Percentiles rank a stretch among this genome's conserved stretches.
phyloP scores from a whole-genome alignment of 257 asterid genomes.

The Solanum medicagineum region DNA sequence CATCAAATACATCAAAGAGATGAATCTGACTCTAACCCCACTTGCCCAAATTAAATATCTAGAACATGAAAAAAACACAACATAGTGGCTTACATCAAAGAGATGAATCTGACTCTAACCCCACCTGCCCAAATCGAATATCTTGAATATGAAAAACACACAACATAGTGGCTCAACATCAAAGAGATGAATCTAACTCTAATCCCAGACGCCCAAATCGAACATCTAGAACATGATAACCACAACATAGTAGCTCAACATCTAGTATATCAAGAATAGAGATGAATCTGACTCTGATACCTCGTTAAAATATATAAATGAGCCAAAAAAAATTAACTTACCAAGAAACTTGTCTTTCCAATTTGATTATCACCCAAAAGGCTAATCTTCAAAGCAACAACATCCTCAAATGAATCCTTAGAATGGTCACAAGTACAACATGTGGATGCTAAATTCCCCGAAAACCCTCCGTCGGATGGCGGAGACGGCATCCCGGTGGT shows the following conservation, averaged over 20 bases:
- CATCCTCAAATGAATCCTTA: slow-evolving; percentile 37
- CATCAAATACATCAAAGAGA: background rate
- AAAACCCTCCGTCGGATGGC: background rate
- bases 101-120: background rate
- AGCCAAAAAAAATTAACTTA: background rate
- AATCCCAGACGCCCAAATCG: background rate
- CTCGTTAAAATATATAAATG: background rate
- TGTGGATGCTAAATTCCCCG: background rate
- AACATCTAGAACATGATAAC: background rate
- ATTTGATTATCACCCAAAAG: slow-evolving; percentile 49
- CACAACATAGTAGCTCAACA: background rate
- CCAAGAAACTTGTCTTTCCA: slow-evolving; percentile 64
- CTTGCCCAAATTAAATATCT: background rate
- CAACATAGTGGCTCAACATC: background rate
- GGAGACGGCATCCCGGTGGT: background rate
- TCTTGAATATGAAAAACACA: background rate
- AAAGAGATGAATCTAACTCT: background rate
- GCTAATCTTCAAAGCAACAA: slow-evolving; percentile 51
- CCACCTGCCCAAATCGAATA: background rate
- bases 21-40: background rate
- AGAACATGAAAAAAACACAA: background rate
- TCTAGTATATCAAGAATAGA: background rate
- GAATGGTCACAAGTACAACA: slow-evolving; percentile 7
- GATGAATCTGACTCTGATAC: background rate
- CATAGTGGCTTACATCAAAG: background rate